Evolutionary conservation across 2,329 filamentous ascomycete species (phyloP), one percentile per base, ranked within the genome.

Genomic region (Akanthomyces lecanii): DNA sequence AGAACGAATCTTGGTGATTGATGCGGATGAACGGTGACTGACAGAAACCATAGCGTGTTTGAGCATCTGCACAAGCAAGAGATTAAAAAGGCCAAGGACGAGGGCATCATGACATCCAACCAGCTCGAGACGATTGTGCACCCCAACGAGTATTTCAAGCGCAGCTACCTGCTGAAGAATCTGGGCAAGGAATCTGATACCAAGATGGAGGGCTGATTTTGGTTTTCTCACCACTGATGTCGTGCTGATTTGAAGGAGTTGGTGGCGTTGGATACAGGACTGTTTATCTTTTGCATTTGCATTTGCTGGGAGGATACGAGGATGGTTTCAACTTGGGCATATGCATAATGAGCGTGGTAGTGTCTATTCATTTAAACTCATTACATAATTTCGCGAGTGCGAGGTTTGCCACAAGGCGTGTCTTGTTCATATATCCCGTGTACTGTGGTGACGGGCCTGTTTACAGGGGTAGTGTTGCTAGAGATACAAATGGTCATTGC

Each of bases 111-210:
- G 86, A 87, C 82, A 14, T 78, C 88, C 7, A 86, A 86, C 18
- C 91, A 97, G 73, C 81, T 97, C 48, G 94, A 98, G 76, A 98
- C 94, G 0, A 96, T 99, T 72, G 88, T 97, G 25, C 95, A 99
- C 76, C 95, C 95, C 12, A 99, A 99, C 74, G 93, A 94, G 67
- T 99, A 97, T 77, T 99, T 98, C 77, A 97, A 97, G 82, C 84
- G 94, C 62, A 96, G 92, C 73, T 98, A 92, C 75, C 71, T 96
- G 69, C 78, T 99, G 65, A 97, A 92, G 80, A 91, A 95, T 73
- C 75, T 96, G 30, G 87, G 76, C 57, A 86, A 77, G 25, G 77
- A 78, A 64, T 76, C 78, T 21, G 83, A 87, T 65, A 76, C 83
- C 38, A 82, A 83, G 75, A 87, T 88, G 82, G 81, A 82, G 64